These are phyloP conservation scores for Blastobotrys raffinosifermentans DNA, from an alignment of 1,139 yeast genomes.

Conservation along the genomic window DNA sequence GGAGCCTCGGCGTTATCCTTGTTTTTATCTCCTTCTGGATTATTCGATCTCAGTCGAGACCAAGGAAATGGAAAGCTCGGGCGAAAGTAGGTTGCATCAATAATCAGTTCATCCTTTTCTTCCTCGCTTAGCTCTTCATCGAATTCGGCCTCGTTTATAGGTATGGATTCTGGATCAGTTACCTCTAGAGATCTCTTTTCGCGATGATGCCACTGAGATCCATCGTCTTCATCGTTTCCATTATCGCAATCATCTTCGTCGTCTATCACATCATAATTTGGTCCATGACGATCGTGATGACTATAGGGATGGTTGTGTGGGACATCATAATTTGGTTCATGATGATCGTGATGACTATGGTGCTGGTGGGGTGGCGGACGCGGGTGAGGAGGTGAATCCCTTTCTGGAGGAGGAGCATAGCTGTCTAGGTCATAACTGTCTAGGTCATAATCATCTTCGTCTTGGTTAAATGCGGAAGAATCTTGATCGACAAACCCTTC, in stretches of 20 bases:
- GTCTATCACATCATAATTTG: conserved; percentile 17
- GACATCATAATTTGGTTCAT: conserved; percentile 6
- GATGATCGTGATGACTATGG: background rate
- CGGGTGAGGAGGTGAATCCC: no score
- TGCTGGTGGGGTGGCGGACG: no score
- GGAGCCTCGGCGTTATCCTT: no score
- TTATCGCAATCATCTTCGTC: conserved; percentile 28
- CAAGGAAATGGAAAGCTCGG: background rate
- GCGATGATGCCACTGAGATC: conserved; percentile 23
- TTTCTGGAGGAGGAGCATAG: no score
- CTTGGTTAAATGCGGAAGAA: background rate
- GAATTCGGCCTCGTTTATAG: no score
- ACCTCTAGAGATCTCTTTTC: background rate
- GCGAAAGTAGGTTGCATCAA: background rate
- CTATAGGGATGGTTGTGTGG: no score
- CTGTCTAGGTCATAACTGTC: no score
- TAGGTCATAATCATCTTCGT: conserved; percentile 4
- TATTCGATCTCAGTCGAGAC: background rate
- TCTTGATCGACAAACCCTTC: background rate
- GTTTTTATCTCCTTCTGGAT: background rate
- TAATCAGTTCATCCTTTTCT: background rate
- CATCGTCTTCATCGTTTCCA: conserved; percentile 30
- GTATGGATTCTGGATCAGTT: conserved; percentile 1
- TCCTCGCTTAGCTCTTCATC: background rate
- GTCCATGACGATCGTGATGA: conserved; percentile 6